Evolutionary conservation across 108 stramenopile species (phyloP), one percentile per base, ranked within the genome.

Genomic region (Nitzschia sp.): DNA sequence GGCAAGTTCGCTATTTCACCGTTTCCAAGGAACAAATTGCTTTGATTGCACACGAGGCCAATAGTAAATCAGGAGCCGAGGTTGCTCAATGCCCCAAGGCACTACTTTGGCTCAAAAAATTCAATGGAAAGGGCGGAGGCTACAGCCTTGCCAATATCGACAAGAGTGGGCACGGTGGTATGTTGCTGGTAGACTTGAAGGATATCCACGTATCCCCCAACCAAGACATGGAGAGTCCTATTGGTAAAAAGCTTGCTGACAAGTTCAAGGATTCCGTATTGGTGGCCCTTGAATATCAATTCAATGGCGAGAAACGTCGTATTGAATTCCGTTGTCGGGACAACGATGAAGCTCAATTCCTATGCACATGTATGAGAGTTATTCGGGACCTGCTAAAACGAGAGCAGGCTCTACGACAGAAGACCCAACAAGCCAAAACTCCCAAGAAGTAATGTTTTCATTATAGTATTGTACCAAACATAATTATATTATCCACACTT

Each of bases 1-100:
- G 91, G 91, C 91, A 92, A 62, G 52, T 73, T 30, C 71, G 88
- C 45, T 78, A 79, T 68, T 79, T 92, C 11, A 89, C 88, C 17
- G 80, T 89, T 35, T 89, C 88, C 21, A 85, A 78, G 53, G 91
- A 92, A 61, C 69, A 71, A 59, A 68, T 78, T 30, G 53, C 69
- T n/a, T 54, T 75, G 47, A 74, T 79, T 48, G 73, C 71, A 27
- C 66, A 74, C 63, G 73, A 66, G 44, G 63, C 73, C 30, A 63
- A 58, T 6, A 79, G 44, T 32, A 57, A 68, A 28, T 53, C 63
- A 0, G 68, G 54, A 11, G 56, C 65, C 19, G 74, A 75, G 2
- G 44, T 68, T 28, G 66, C 73, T 26, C 61, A 69, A 35, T 80
- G 74, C 60, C 80, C 80, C 6, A 67, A 72, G 46, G 73, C 71